Conservation (phyloP, 345 rosid species). For the Mallotus nudiflorus region DNA sequence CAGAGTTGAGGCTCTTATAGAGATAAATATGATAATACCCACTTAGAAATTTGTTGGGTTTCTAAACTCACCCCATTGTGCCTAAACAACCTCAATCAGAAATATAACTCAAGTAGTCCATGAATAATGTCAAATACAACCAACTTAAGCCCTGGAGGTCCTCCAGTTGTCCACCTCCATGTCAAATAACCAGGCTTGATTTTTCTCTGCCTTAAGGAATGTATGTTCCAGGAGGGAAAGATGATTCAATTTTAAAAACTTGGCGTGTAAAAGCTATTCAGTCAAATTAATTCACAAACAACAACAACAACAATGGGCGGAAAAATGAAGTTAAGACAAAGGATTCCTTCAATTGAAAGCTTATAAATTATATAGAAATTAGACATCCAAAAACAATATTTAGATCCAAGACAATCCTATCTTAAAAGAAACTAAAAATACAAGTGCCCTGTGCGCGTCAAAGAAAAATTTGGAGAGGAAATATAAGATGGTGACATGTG, state of each 20-base stretch:
- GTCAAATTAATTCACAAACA: not conserved
- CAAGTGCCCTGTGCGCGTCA: conserved; percentile 49
- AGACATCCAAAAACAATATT: conserved; percentile 7
- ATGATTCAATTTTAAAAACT: not conserved
- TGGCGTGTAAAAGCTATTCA: not conserved
- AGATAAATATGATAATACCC: too few relatives aligned
- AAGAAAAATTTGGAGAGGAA: conserved; percentile 52
- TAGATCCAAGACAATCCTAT: conserved; percentile 42
- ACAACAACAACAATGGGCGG: not conserved
- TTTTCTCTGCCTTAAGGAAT: not conserved
- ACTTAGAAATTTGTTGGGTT: too few relatives aligned
- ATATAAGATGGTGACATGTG: conserved; percentile 35
- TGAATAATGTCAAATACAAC: too few relatives aligned
- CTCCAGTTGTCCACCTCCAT: conserved; percentile 32
- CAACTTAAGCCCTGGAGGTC: conserved; percentile 29
- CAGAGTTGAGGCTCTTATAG: too few relatives aligned
- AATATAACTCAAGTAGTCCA: too few relatives aligned
- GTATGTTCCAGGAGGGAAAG: not conserved
- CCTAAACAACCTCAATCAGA: too few relatives aligned
- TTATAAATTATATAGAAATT: conserved; percentile 3
- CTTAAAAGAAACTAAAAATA: conserved; percentile 36
- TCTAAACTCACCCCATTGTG: too few relatives aligned
- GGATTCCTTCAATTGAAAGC: conserved; percentile 13
- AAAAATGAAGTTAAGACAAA: not conserved
- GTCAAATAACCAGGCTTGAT: conserved; percentile 26